phyloP scores from a whole-genome alignment of 352 stramenopile genomes.

The Aphanomyces euteiches region DNA sequence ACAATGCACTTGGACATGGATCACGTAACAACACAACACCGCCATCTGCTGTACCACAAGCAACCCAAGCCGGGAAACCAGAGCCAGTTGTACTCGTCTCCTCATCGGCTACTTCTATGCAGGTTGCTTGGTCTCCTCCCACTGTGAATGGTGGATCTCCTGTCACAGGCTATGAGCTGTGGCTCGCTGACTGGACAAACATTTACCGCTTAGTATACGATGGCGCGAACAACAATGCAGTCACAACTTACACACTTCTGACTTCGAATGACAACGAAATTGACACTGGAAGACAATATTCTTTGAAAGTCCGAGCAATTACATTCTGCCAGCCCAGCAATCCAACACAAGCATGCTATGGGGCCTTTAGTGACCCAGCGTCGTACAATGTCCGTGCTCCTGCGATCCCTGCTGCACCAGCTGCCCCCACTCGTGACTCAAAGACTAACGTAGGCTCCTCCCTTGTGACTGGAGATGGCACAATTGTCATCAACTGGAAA shows the following conservation, averaged over 20 bases:
- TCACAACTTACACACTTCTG: conserved; percentile 70
- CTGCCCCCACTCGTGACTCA: conserved; percentile 66
- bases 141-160: conserved; percentile 86
- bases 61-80: conserved; percentile 83
- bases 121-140: conserved; percentile 86
- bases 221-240: conserved; percentile 68
- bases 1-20: conserved; percentile 86
- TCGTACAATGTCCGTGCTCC: conserved; percentile 88
- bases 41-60: conserved; percentile 76
- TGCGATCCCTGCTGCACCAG: conserved; percentile 78
- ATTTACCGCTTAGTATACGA: conserved; percentile 91
- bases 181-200: conserved; percentile 93
- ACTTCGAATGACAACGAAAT: conserved; percentile 84
- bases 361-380: conserved; percentile 81
- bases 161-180: conserved; percentile 95
- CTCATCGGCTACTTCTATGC: conserved; percentile 88
- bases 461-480: conserved; percentile 38
- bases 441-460: conserved; percentile 40
- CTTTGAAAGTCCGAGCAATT: conserved; percentile 91
- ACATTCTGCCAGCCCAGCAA: conserved; percentile 90
- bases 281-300: conserved; percentile 88
- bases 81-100: conserved; percentile 82
- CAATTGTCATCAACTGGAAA: conserved; percentile 75
- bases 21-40: conserved; percentile 60
- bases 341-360: conserved; percentile 72